Conservation (phyloP, 2,329 filamentous ascomycete genomes). For the Aspergillus sclerotialis region DNA sequence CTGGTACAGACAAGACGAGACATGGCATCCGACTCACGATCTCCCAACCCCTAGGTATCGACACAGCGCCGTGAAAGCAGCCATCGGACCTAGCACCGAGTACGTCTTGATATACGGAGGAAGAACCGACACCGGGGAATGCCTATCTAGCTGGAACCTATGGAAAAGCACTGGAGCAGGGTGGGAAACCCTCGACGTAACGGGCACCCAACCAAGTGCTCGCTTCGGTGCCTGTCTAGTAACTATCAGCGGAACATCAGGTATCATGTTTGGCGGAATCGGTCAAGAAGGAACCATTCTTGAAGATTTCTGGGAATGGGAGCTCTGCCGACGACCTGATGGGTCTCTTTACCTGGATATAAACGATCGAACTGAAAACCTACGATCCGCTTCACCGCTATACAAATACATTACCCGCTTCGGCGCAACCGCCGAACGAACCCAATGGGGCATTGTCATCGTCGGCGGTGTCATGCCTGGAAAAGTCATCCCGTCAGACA, state of each 20-base stretch:
- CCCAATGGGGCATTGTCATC: conserved; percentile 41
- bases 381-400: conserved; percentile 18
- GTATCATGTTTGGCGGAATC: conserved; percentile 68
- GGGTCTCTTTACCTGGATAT: conserved; percentile 20
- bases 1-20: conserved; percentile 60
- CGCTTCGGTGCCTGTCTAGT: conserved; percentile 52
- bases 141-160: conserved; percentile 49
- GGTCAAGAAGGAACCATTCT: conserved; percentile 56
- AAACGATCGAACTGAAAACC: conserved; percentile 16
- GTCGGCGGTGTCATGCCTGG: conserved; percentile 45
- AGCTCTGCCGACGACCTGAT: conserved; percentile 37
- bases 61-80: conserved; percentile 56
- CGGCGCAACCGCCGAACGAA: conserved; percentile 46
- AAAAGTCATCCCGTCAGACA: conserved; percentile 32
- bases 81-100: conserved; percentile 28
- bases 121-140: conserved; percentile 43
- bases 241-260: conserved; percentile 39
- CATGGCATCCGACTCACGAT: conserved; percentile 59
- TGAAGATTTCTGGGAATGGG: conserved; percentile 60
- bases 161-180: conserved; percentile 43
- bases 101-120: conserved; percentile 56
- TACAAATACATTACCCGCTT: conserved; percentile 36
- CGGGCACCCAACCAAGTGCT: conserved; percentile 35
- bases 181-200: conserved; percentile 42
- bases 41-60: conserved; percentile 69